phyloP scores from a whole-genome alignment of 208 protist species.

The Paratrypanosoma confusum region DNA sequence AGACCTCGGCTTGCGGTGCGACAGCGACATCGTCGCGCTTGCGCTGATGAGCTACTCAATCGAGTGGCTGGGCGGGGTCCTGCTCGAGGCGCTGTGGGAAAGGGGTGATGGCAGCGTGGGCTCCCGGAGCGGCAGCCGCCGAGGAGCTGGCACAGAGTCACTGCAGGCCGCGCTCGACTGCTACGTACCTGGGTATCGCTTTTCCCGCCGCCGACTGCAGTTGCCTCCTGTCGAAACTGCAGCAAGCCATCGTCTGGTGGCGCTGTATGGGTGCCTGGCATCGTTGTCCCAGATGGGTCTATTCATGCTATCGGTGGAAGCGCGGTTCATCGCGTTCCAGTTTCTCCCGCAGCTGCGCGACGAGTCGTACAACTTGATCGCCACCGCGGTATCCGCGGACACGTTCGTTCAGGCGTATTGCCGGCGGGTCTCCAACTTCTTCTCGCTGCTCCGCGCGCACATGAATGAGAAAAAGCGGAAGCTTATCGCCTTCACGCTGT shows the following conservation, averaged over 20 bases:
- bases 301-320: constrained; percentile 73
- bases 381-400: constrained; percentile 44
- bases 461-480: constrained; percentile 47
- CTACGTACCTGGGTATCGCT: constrained; percentile 36
- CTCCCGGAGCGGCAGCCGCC: too few species aligned
- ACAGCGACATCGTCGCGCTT: constrained; percentile 56
- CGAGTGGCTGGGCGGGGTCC: constrained; percentile 63
- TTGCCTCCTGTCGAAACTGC: background rate
- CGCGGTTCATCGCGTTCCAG: constrained; percentile 63
- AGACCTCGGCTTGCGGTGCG: constrained; percentile 45
- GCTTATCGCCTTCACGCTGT: constrained; percentile 52
- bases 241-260: too few species aligned
- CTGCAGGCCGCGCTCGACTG: constrained; percentile 24
- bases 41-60: constrained; percentile 59
- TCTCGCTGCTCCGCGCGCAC: constrained; percentile 54
- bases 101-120: too few species aligned
- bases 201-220: constrained; percentile 9
- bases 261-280: constrained; percentile 31
- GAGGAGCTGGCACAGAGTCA: constrained; percentile 1
- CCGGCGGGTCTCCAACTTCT: constrained; percentile 57
- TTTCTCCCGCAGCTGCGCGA: constrained; percentile 82
- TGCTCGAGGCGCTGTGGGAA: constrained; percentile 33
- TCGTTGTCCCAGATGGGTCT: constrained; percentile 68
- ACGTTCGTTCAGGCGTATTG: constrained; percentile 79
- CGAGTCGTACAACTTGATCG: constrained; percentile 70